phyloP scores from a whole-genome alignment of 305 asterid species.

The Ruellia speciosa region DNA sequence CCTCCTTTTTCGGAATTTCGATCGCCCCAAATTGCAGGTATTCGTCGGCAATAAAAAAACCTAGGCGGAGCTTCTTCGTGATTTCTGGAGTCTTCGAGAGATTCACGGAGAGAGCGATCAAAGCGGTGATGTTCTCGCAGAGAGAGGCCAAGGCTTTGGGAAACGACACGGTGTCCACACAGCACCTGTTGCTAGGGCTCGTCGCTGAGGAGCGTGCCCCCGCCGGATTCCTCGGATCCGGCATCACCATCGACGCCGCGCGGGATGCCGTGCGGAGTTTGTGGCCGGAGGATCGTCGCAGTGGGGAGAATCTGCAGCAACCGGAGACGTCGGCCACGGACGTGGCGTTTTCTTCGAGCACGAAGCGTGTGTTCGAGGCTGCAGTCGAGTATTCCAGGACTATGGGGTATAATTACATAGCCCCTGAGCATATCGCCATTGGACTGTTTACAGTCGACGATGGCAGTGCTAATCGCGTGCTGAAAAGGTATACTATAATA shows the following conservation, averaged over 20 bases:
- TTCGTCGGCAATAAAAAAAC: slow-evolving; percentile 19
- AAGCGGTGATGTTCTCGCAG: slow-evolving; percentile 82
- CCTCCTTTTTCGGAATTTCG: slow-evolving; percentile 48
- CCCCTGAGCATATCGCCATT: slow-evolving; percentile 89
- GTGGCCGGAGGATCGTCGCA: slow-evolving; percentile 43
- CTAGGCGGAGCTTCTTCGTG: slow-evolving; percentile 42
- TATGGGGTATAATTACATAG: slow-evolving; percentile 77
- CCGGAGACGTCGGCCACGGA: slow-evolving; percentile 62
- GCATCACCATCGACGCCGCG: slow-evolving; percentile 58
- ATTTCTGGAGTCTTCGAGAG: slow-evolving; percentile 76
- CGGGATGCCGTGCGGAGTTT: slow-evolving; percentile 67
- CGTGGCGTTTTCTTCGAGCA: slow-evolving; percentile 59
- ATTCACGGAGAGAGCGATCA: slow-evolving; percentile 87
- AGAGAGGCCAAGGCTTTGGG: slow-evolving; percentile 79
- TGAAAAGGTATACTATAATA: slow-evolving; percentile 50
- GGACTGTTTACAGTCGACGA: slow-evolving; percentile 90
- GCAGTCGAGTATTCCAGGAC: slow-evolving; percentile 87
- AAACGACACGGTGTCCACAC: slow-evolving; percentile 60
- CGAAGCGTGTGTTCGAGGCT: slow-evolving; percentile 81
- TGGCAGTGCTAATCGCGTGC: slow-evolving; percentile 70
- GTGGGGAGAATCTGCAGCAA: slow-evolving; percentile 22
- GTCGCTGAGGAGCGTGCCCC: slow-evolving; percentile 81
- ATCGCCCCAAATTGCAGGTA: slow-evolving; percentile 26
- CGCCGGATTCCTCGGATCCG: slow-evolving; percentile 71
- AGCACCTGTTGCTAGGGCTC: slow-evolving; percentile 82